A percentile compares a stretch with the other conserved stretches of the same genome.
Evolutionary conservation across 306 rosid genomes (phyloP).

Genomic region (Vigna mungo): DNA sequence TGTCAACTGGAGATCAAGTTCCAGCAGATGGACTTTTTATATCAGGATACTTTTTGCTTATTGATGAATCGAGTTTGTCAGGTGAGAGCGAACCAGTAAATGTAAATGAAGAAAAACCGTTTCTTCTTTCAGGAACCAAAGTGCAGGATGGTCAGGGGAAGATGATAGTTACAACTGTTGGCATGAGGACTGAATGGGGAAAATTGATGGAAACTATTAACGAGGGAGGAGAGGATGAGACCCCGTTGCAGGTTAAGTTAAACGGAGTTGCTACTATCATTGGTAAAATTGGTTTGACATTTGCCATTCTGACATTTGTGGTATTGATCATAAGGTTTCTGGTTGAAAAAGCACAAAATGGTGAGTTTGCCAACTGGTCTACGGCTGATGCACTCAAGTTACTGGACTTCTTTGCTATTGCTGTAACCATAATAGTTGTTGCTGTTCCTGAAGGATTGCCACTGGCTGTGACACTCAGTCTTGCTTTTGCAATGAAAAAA

Average conservation of each 20-base stretch:
- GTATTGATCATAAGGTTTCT: conserved; percentile 70
- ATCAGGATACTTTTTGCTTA: conserved; percentile 77
- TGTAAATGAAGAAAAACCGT: conserved; percentile 65
- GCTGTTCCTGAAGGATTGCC: conserved; percentile 99
- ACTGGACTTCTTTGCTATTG: conserved; percentile 84
- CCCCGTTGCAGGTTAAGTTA: conserved; percentile 96
- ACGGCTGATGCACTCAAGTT: conserved; percentile 75
- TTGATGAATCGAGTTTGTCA: conserved; percentile 91
- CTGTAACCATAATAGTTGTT: conserved; percentile 91
- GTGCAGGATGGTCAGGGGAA: conserved; percentile 94
- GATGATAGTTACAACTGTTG: conserved; percentile 94
- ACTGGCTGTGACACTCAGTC: conserved; percentile 95
- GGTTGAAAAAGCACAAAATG: conserved; percentile 57
- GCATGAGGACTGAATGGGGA: conserved; percentile 99
- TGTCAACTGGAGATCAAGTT: conserved; percentile 89
- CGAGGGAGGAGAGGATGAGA: conserved; percentile 98
- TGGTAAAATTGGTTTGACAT: conserved; percentile 89
- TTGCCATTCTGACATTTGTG: conserved; percentile 82
- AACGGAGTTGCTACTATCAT: conserved; percentile 95
- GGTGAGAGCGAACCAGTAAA: conserved; percentile 94
- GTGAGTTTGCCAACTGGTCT: conserved; percentile 71
- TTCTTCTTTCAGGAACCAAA: conserved; percentile 95
- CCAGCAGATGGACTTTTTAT: conserved; percentile 93
- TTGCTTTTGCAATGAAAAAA: conserved; percentile 98
- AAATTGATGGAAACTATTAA: conserved; percentile 91